Evolutionary conservation across 805 yeast species (phyloP), one percentile per base, ranked within the genome.

Genomic region (Nakazawaea laoshanensis): DNA sequence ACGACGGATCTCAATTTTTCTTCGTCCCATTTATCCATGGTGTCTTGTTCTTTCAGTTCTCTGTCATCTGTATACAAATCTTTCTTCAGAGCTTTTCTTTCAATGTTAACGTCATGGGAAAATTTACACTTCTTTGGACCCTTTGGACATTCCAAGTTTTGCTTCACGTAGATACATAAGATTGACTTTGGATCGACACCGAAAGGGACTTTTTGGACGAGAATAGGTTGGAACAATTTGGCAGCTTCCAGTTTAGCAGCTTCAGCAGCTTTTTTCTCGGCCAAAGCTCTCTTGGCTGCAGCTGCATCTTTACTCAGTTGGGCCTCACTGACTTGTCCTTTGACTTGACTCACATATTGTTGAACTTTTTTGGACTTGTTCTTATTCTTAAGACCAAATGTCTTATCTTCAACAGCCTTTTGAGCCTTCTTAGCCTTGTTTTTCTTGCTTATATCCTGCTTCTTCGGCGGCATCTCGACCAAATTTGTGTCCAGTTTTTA

Each of bases 131-230:
- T 71, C 48, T 73, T 68, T 22, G 61, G 53, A 24, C 92, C 92
- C 54, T 81, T 81, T 43, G 78, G 74, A 72, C 98, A 92, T 32
- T 68, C 67, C 17, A 95, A 86, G 26, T 70, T 68, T 44, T 80
- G 74, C 59, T 79, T 92, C 74, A 86, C 89, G 57, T 75, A 77
- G 37, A 84, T 83, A 72, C 98, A 92, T 14, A 92, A 59, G 22
- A 92, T 81, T 1, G 95, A 75, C 61, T 92, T 89, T 35, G 98
- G 98, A 60, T 92, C 97, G 39, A 87, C 96, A 33, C 98, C 98
- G 50, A 89, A 87, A 26, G 96, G 95, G 20, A 89, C 84, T 52
- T 85, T 86, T 55, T 85, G 96, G 29, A 64, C 67, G 35, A 73
- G 80, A 32, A 85, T 65, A 0, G 74, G 61, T 20, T 77, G 80